These are phyloP conservation scores for Helichrysum umbraculigerum DNA, from an alignment of 129 eudicot species.

Conservation along the genomic window DNA sequence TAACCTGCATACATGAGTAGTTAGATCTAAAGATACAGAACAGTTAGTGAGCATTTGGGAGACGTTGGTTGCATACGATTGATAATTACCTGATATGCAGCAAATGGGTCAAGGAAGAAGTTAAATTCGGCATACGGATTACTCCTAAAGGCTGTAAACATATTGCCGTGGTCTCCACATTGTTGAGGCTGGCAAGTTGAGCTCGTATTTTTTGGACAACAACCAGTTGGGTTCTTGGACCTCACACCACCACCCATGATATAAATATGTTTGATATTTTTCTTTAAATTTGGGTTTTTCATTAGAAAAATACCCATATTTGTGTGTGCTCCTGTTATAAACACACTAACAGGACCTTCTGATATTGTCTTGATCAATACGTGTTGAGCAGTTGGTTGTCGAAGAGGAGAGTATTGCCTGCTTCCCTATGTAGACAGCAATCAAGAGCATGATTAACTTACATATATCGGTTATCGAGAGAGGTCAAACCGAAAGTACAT, in stretches of 20 bases:
- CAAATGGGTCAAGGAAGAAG: slow-evolving; percentile 79
- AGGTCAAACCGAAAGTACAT: no score
- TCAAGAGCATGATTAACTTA: no score
- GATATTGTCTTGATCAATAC: slow-evolving; percentile 69
- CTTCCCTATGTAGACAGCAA: slow-evolving; percentile 28
- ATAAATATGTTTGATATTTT: slow-evolving; percentile 69
- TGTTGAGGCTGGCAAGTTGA: slow-evolving; percentile 58
- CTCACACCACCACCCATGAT: slow-evolving; percentile 94
- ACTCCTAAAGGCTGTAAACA: slow-evolving; percentile 59
- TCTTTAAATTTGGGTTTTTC: slow-evolving; percentile 71
- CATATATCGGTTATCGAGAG: no score
- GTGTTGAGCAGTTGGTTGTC: slow-evolving; percentile 71
- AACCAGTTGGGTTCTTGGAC: slow-evolving; percentile 72
- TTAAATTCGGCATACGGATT: slow-evolving; percentile 95
- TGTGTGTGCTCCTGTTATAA: slow-evolving; percentile 60
- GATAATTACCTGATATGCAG: slow-evolving; percentile 73
- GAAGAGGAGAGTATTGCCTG: slow-evolving; percentile 62
- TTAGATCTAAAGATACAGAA: not conserved
- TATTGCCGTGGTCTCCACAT: slow-evolving; percentile 75
- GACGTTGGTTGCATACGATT: no score
- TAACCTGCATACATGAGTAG: slow-evolving; percentile 45
- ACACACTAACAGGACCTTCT: slow-evolving; percentile 56
- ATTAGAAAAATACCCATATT: slow-evolving; percentile 68
- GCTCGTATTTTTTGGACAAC: slow-evolving; percentile 54
- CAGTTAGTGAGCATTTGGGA: no score